These are phyloP conservation scores for Penicillium glabrum DNA, from an alignment of 2,329 filamentous ascomycete species.

Conservation along the genomic window DNA sequence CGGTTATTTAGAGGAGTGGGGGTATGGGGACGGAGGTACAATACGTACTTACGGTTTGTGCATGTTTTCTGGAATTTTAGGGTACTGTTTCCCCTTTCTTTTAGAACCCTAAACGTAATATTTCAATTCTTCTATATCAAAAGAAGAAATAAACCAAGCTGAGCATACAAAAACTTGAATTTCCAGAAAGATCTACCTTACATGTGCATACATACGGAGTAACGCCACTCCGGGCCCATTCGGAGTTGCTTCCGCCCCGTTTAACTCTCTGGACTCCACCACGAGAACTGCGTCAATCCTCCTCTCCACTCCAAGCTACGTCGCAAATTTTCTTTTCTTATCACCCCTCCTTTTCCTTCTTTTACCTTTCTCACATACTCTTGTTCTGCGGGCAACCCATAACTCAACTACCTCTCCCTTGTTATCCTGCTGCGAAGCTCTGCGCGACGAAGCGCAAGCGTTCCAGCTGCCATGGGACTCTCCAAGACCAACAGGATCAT, in stretches of 20 bases:
- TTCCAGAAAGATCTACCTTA: not conserved
- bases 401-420: not conserved
- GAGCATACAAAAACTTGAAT: not conserved
- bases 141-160: not conserved
- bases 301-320: conserved; percentile 4
- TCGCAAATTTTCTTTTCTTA: not conserved
- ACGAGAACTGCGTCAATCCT: not conserved
- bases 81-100: too few species aligned
- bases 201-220: not conserved
- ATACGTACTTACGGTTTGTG: not conserved
- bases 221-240: conserved; percentile 16
- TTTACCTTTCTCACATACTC: not conserved
- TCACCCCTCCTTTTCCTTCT: not conserved
- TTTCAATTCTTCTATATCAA: not conserved
- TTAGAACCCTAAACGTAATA: too few species aligned
- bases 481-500: conserved; percentile 91
- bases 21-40: not conserved
- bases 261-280: conserved; percentile 10
- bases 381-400: not conserved
- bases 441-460: conserved; percentile 24
- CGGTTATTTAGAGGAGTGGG: not conserved
- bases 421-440: conserved; percentile 13
- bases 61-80: too few species aligned
- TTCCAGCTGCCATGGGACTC: conserved; percentile 64
- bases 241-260: conserved; percentile 20